Evolutionary conservation across 2,329 filamentous ascomycete genomes (phyloP).

Genomic region (Clonostachys byssicola): DNA sequence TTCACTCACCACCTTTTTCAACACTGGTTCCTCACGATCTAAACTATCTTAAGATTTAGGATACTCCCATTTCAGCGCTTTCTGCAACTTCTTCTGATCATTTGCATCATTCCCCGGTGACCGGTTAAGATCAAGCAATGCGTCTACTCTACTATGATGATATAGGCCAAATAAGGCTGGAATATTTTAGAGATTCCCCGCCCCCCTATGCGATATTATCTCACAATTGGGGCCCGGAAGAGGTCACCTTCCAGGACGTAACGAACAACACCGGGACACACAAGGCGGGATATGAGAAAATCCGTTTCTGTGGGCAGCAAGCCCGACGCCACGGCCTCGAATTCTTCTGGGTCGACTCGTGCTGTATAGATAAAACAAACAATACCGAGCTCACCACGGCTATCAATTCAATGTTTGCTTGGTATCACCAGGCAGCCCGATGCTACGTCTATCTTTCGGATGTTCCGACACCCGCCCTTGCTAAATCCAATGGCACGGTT

Average conservation of each 20-base stretch:
- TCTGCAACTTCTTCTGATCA: too few relatives aligned
- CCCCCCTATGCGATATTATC: constrained; percentile 24
- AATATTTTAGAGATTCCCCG: constrained; percentile 5
- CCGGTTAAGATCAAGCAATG: too few relatives aligned
- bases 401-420: constrained; percentile 15
- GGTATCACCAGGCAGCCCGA: constrained; percentile 11
- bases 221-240: constrained; percentile 23
- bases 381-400: constrained; percentile 18
- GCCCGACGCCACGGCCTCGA: constrained; percentile 8
- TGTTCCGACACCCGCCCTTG: constrained; percentile 2
- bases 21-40: too few relatives aligned
- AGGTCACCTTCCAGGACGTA: constrained; percentile 18
- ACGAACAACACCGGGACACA: constrained; percentile 1
- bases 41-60: too few relatives aligned
- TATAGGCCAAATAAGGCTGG: too few relatives aligned
- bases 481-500: constrained; percentile 2
- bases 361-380: constrained; percentile 15
- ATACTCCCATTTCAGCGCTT: too few relatives aligned
- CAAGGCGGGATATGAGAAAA: constrained; percentile 12
- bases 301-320: constrained; percentile 8
- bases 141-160: too few relatives aligned
- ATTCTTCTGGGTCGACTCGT: constrained; percentile 20
- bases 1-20: too few relatives aligned
- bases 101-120: too few relatives aligned
- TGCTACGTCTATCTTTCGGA: constrained; percentile 11